phyloP scores from a whole-genome alignment of 805 yeast genomes.

The Isabelozyma gotoi region DNA sequence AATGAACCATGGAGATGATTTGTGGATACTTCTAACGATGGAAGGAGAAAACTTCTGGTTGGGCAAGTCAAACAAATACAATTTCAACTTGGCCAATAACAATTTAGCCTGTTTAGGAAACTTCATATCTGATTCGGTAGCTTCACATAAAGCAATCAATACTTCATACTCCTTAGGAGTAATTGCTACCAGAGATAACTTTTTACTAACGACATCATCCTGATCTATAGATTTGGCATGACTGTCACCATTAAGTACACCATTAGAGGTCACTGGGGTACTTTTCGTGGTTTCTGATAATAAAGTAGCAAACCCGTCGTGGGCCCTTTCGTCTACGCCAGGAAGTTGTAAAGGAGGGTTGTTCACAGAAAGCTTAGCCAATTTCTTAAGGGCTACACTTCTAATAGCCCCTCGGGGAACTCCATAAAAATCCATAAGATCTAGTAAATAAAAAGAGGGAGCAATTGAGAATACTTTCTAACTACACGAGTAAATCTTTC shows the following conservation, averaged over 20 bases:
- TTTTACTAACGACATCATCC: not conserved
- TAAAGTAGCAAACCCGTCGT: not conserved
- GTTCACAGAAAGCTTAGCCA: conserved; percentile 35
- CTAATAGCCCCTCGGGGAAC: conserved; percentile 40
- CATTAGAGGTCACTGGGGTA: not conserved
- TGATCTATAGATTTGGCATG: no score
- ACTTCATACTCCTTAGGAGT: conserved; percentile 55
- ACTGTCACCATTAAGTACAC: not conserved
- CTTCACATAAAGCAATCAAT: conserved; percentile 53
- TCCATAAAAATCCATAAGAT: conserved; percentile 37
- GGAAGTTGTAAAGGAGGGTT: conserved; percentile 10
- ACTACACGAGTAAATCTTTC: no score
- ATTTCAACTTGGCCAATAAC: conserved; percentile 42
- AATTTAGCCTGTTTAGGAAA: conserved; percentile 37
- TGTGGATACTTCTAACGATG: conserved; percentile 25
- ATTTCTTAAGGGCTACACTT: conserved; percentile 32
- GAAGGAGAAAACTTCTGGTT: conserved; percentile 42
- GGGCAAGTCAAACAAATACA: conserved; percentile 49
- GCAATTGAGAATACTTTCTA: no score
- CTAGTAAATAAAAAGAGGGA: no score
- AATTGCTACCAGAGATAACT: conserved; percentile 38
- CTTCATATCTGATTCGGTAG: conserved; percentile 28
- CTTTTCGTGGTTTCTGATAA: not conserved
- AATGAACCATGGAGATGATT: conserved; percentile 33
- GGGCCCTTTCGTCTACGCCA: not conserved